Conservation (phyloP, 2,329 filamentous ascomycete species). For the Colletotrichum magnum region DNA sequence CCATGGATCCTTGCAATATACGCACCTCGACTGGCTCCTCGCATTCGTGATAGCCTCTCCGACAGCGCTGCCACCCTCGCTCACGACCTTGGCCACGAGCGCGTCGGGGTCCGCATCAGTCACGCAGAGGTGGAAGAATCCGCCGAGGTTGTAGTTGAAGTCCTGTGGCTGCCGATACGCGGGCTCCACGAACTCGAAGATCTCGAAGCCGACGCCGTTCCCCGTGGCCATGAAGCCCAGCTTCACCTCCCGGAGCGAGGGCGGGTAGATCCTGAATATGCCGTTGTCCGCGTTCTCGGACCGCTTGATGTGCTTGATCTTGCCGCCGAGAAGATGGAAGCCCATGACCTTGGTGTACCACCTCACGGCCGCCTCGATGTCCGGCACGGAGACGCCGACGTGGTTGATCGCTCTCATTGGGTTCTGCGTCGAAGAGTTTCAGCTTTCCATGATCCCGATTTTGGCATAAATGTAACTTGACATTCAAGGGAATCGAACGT, state of each 20-base stretch:
- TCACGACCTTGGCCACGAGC: conserved; percentile 44
- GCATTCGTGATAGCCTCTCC: conserved; percentile 31
- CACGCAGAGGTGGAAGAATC: conserved; percentile 52
- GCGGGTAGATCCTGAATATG: conserved; percentile 50
- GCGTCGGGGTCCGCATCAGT: conserved; percentile 49
- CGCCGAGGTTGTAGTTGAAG: conserved; percentile 46
- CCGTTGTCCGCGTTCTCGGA: conserved; percentile 43
- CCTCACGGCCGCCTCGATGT: conserved; percentile 23
- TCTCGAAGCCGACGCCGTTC: conserved; percentile 51
- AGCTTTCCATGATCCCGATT: not conserved
- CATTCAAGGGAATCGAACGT: no score
- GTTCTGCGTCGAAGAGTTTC: not conserved
- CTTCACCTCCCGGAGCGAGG: conserved; percentile 47
- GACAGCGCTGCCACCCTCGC: conserved; percentile 47
- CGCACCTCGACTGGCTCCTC: not conserved
- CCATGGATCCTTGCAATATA: not conserved
- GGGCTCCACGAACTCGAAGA: conserved; percentile 51
- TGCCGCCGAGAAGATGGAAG: conserved; percentile 25
- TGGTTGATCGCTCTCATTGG: not conserved
- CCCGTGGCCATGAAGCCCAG: conserved; percentile 48
- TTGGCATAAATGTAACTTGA: not conserved
- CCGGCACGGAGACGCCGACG: not conserved
- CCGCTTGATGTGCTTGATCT: conserved; percentile 36
- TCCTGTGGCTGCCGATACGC: conserved; percentile 27
- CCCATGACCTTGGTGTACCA: conserved; percentile 39